Percentiles rank a stretch among this genome's conserved stretches.
Conservation (phyloP, 441 rosid genomes). For the Syzygium malaccense region DNA sequence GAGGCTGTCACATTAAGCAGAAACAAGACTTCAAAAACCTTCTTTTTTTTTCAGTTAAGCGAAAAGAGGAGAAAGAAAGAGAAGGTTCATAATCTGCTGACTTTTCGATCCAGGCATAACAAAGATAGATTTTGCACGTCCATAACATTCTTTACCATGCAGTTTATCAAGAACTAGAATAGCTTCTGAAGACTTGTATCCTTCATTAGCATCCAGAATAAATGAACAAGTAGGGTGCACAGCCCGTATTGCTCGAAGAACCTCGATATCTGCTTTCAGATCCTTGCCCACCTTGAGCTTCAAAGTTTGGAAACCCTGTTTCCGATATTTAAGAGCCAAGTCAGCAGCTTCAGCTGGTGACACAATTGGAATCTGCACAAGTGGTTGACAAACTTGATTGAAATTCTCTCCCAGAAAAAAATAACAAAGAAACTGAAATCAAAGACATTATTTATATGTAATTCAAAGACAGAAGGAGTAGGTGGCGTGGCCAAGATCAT, state of each 20-base stretch:
- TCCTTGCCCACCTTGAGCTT: slow-evolving; percentile 93
- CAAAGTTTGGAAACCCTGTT: slow-evolving; percentile 70
- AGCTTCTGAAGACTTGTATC: slow-evolving; percentile 67
- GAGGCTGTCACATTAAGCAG: background rate
- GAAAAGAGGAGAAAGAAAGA: background rate
- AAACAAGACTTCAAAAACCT: background rate
- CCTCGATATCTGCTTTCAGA: slow-evolving; percentile 59
- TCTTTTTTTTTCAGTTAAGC: background rate
- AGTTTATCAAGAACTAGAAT: slow-evolving; percentile 68
- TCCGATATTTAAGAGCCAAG: slow-evolving; percentile 62
- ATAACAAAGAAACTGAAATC: background rate
- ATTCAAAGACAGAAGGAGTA: background rate
- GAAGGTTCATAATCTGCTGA: background rate
- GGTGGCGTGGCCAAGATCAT: background rate
- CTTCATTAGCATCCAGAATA: slow-evolving; percentile 93
- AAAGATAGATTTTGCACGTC: background rate
- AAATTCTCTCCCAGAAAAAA: background rate
- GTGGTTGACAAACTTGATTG: background rate
- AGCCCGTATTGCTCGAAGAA: slow-evolving; percentile 71
- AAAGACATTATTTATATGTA: background rate
- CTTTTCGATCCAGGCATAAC: background rate
- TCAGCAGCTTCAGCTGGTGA: slow-evolving; percentile 65
- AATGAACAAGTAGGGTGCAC: slow-evolving; percentile 68
- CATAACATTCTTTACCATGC: slow-evolving; percentile 36
- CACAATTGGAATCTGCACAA: slow-evolving; percentile 80